These are phyloP conservation scores for Pseudogymnoascus sp. DNA, from an alignment of 2,329 filamentous ascomycete species.

Conservation along the genomic window DNA sequence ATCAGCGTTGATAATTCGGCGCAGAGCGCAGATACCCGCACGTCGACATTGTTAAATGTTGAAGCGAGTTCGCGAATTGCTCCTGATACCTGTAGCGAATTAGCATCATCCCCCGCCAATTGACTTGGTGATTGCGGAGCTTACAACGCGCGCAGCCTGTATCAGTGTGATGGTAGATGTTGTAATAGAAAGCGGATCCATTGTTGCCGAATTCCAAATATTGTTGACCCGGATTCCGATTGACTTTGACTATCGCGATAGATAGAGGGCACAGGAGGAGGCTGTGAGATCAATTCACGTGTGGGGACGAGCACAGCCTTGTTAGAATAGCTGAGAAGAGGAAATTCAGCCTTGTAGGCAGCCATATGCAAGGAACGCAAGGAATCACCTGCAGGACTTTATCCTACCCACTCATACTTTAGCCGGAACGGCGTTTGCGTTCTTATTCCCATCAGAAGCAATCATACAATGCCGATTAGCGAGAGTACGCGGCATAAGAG, in stretches of 20 bases:
- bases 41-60: constrained; percentile 14
- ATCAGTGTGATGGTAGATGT: constrained; percentile 12
- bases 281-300: background rate
- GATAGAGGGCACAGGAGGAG: background rate
- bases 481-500: background rate
- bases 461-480: background rate
- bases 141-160: constrained; percentile 8
- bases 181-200: constrained; percentile 16
- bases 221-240: background rate
- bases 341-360: background rate
- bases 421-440: background rate
- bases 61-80: constrained; percentile 11
- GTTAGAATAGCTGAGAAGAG: background rate
- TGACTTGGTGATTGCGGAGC: background rate
- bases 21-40: constrained; percentile 11
- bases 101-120: background rate
- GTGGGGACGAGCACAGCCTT: background rate
- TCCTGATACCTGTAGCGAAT: constrained; percentile 6
- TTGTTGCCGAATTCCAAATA: constrained; percentile 6
- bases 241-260: background rate
- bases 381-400: background rate
- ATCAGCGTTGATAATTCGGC: constrained; percentile 14
- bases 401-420: background rate
- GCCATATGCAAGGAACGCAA: background rate
- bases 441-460: background rate